Conservation (phyloP, 148 eudicot species). For the Chenopodium suecicum region DNA sequence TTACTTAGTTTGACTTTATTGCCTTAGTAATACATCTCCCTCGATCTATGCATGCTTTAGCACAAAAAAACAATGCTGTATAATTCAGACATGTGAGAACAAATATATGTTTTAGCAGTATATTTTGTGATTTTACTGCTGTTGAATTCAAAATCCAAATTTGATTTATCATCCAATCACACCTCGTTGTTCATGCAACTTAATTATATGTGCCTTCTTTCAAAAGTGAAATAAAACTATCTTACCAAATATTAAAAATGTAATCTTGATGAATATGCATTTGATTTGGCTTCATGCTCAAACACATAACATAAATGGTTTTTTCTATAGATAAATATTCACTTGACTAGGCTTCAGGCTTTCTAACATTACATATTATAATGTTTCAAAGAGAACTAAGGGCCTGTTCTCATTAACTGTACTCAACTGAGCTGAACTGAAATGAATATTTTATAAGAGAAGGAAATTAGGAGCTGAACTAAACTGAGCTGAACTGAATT, state of each 20-base stretch:
- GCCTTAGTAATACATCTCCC: no score
- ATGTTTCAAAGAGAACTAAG: no score
- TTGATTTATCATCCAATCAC: not conserved
- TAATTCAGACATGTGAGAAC: not conserved
- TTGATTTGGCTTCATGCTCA: not conserved
- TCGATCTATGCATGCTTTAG: not conserved
- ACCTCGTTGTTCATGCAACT: not conserved
- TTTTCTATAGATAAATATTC: not conserved
- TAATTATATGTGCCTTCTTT: not conserved
- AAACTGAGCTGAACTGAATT: no score
- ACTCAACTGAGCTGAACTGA: no score
- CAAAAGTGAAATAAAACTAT: not conserved
- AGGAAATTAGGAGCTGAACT: no score
- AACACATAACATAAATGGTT: not conserved
- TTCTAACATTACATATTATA: not conserved
- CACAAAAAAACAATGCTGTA: not conserved
- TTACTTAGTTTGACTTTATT: no score
- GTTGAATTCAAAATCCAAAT: not conserved
- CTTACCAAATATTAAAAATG: not conserved
- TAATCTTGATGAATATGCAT: not conserved
- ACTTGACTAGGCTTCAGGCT: not conserved
- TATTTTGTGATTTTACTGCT: not conserved
- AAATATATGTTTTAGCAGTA: not conserved
- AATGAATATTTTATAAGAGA: no score
- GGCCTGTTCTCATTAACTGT: no score